Evolutionary conservation across 371 early-diverging fungal genomes (phyloP), one percentile per base, ranked within the genome.

Genomic region (Mucor ambiguus): DNA sequence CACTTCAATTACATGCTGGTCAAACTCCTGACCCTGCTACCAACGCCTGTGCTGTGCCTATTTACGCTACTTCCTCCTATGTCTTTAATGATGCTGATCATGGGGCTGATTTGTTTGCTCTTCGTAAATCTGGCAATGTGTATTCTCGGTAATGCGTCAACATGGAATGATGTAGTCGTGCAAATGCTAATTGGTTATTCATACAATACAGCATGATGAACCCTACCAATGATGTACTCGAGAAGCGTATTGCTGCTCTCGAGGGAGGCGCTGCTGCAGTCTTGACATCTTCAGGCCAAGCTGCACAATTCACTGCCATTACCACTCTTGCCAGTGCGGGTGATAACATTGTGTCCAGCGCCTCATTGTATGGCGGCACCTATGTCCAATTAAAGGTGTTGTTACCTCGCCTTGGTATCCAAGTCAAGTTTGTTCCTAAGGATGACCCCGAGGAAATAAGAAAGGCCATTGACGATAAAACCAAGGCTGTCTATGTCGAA

Each of bases 1-100:
- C 96, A 20, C 86, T 95, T 30, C 95, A 95, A 75, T 75, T 96
- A 14, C 96, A 96, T 71, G 94, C 93, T 41, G 96, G 95, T 30
- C 93, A 93, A 46, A 66, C 32, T 0, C 76, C 76, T 60, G 90
- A 89, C 66, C 52, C 84, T 14, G 65, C 87, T 12, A 93, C 93
- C 60, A 85, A 89, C 35, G 84, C 95, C 7, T 85, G 93, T 12
- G 96, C 95, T 2, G 88, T 89, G 1, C 96, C 96, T 28, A 95
- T 96, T 68, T 96, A 94, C 76, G 92, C 93, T 6, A 88, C 93
- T 6, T 77, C 92, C n/a, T 92, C 92, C 8, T 95, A 72, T 71
- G 48, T 46, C 2, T 46, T 46, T 46, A 24, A 46, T 46, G 48
- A 46, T 10, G 48, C 48, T 63, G 80, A 85, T 60, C 80, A 82